A percentile compares a stretch with the other conserved stretches of the same genome.
Conservation (phyloP, 2,329 filamentous ascomycete species). For the Grosmannia penicillata region DNA sequence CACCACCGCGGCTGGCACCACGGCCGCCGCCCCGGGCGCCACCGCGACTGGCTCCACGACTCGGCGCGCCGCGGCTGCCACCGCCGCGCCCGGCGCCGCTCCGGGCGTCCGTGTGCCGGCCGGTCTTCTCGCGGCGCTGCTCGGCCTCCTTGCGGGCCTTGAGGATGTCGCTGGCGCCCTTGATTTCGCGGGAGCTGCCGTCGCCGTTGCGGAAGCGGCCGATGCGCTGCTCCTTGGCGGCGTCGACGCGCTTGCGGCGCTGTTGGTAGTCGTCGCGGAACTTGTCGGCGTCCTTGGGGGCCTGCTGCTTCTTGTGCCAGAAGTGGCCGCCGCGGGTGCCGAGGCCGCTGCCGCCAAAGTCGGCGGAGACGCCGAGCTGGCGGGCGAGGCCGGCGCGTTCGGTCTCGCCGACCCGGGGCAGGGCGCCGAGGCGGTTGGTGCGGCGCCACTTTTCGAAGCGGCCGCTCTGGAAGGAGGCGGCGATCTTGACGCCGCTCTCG, state of each 20-base stretch:
- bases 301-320: conserved; percentile 75
- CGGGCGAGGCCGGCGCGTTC: conserved; percentile 41
- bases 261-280: conserved; percentile 80
- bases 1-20: background rate
- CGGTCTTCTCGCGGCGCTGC: conserved; percentile 73
- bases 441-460: conserved; percentile 89
- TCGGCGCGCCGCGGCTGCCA: background rate
- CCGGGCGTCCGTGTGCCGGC: conserved; percentile 38
- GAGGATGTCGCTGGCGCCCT: conserved; percentile 68
- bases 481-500: conserved; percentile 91
- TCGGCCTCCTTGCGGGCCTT: conserved; percentile 69
- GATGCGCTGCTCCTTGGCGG: conserved; percentile 71
- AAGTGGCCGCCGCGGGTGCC: conserved; percentile 39
- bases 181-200: conserved; percentile 65
- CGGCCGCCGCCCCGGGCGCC: conserved; percentile 1
- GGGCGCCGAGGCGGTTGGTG: conserved; percentile 61
- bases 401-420: conserved; percentile 71
- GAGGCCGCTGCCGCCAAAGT: conserved; percentile 11
- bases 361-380: conserved; percentile 9
- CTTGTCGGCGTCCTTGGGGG: conserved; percentile 88
- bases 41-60: background rate
- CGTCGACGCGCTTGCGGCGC: conserved; percentile 78
- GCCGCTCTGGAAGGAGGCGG: conserved; percentile 82
- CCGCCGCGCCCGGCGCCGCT: conserved; percentile 3
- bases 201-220: conserved; percentile 59